phyloP scores from a whole-genome alignment of 2,329 filamentous ascomycete species.

The Fusarium pininemorale region DNA sequence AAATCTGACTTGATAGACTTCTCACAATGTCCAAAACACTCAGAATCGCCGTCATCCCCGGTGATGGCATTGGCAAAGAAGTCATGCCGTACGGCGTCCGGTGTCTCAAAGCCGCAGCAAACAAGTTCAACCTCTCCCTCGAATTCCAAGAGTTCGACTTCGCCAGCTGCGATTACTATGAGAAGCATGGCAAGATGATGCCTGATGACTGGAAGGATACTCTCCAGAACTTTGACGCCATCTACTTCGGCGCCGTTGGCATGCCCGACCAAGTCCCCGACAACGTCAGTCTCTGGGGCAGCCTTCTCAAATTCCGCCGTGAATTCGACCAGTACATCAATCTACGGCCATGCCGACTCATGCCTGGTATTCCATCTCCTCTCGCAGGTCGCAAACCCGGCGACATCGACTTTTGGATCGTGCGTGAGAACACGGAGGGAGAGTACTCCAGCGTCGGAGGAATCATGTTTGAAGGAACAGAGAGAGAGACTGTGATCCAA shows the following conservation, averaged over 20 bases:
- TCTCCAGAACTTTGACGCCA: conserved; percentile 69
- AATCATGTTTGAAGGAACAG: conserved; percentile 65
- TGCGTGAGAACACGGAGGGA: conserved; percentile 74
- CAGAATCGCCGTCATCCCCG: conserved; percentile 70
- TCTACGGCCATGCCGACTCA: conserved; percentile 69
- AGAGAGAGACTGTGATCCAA: conserved; percentile 70
- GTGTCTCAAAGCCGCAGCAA: conserved; percentile 63
- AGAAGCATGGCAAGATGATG: conserved; percentile 54
- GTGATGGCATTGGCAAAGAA: conserved; percentile 75
- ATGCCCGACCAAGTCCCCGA: conserved; percentile 66
- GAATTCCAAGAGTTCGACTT: conserved; percentile 72
- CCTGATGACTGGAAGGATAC: conserved; percentile 59
- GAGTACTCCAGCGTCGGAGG: conserved; percentile 74
- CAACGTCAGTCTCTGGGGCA: conserved; percentile 72
- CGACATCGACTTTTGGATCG: conserved; percentile 73
- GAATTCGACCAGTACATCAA: conserved; percentile 76
- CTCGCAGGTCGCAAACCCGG: conserved; percentile 62
- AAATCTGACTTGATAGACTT: accelerated
- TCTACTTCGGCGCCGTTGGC: conserved; percentile 75
- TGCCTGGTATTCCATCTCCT: conserved; percentile 68
- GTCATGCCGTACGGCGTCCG: conserved; percentile 71
- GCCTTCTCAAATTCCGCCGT: conserved; percentile 73
- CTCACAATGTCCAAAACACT: conserved; percentile 48
- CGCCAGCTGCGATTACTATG: conserved; percentile 70
- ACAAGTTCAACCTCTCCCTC: conserved; percentile 61